These are phyloP conservation scores for Leptographium wingfieldii DNA, from an alignment of 2,329 filamentous ascomycete species.

Conservation along the genomic window DNA sequence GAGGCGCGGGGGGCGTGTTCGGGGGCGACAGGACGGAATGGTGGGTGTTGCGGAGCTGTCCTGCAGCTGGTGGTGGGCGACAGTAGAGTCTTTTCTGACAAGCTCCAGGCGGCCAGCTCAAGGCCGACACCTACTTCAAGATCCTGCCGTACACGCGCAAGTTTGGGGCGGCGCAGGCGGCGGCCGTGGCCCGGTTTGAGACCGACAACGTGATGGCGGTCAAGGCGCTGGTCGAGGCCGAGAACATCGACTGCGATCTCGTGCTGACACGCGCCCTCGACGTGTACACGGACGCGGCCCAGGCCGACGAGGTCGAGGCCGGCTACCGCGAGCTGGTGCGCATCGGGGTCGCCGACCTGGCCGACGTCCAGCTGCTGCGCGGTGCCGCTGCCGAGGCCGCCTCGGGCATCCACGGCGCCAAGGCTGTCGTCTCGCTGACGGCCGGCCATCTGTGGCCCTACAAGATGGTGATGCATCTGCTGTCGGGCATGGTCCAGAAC, in stretches of 20 bases:
- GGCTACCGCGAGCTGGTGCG: not conserved
- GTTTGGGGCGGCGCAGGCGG: not conserved
- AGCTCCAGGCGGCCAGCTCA: slow-evolving; percentile 27
- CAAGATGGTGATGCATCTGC: slow-evolving; percentile 4
- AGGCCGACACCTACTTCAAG: slow-evolving; percentile 13
- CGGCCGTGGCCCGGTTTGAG: slow-evolving; percentile 10
- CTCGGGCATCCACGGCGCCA: not conserved
- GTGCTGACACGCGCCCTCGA: slow-evolving; percentile 16
- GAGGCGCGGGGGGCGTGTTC: slow-evolving; percentile 70
- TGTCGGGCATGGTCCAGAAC: not conserved
- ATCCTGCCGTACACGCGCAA: not conserved
- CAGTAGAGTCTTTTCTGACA: not conserved
- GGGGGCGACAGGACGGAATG: slow-evolving; percentile 61
- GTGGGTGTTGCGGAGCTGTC: slow-evolving; percentile 10
- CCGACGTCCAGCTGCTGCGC: not conserved
- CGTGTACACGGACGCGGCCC: slow-evolving; percentile 20
- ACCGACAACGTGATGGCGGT: slow-evolving; percentile 7
- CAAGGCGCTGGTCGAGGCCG: slow-evolving; percentile 5
- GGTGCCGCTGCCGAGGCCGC: not conserved
- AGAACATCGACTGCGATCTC: slow-evolving; percentile 9
- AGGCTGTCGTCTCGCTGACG: not conserved
- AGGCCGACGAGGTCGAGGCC: not conserved
- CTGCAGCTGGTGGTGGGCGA: no score
- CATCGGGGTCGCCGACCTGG: not conserved
- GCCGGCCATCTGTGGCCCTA: slow-evolving; percentile 6